Evolutionary conservation across 75 land plant genomes (phyloP).

Genomic region (Pinus taeda): DNA sequence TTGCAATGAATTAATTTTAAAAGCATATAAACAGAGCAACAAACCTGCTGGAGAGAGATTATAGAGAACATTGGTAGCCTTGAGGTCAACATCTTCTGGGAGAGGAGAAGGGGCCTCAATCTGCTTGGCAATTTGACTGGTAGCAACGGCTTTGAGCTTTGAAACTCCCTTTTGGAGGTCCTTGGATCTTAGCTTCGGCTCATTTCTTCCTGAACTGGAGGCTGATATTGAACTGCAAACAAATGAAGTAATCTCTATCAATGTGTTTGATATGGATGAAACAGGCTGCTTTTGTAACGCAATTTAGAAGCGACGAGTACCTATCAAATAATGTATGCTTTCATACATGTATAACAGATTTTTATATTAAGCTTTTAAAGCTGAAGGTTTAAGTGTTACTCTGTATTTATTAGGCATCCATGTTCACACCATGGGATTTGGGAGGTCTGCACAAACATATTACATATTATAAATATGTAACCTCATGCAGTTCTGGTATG

Average conservation of each 20-base stretch:
- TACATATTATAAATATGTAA: not conserved
- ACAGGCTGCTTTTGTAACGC: constrained; percentile 78
- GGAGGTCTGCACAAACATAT: not conserved
- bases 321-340: not conserved
- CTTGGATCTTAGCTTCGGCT: constrained; percentile 81
- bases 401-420: too few species aligned
- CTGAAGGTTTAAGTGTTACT: too few species aligned
- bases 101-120: constrained; percentile 5
- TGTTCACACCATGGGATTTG: too few species aligned
- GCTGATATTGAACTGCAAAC: constrained; percentile 72
- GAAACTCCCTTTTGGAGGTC: constrained; percentile 55
- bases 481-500: too few species aligned
- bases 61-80: constrained; percentile 43
- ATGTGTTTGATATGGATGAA: constrained; percentile 3
- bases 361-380: too few species aligned
- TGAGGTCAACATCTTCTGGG: constrained; percentile 20
- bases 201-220: constrained; percentile 70
- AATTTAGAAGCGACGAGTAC: not conserved
- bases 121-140: constrained; percentile 9
- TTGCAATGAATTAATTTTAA: not conserved
- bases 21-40: not conserved
- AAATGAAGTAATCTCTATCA: too few species aligned
- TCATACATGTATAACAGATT: not conserved
- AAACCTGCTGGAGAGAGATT: constrained; percentile 46
- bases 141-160: constrained; percentile 6